phyloP scores from a whole-genome alignment of 768 basidiomycete genomes.

The Candolleomyces eurysporus region DNA sequence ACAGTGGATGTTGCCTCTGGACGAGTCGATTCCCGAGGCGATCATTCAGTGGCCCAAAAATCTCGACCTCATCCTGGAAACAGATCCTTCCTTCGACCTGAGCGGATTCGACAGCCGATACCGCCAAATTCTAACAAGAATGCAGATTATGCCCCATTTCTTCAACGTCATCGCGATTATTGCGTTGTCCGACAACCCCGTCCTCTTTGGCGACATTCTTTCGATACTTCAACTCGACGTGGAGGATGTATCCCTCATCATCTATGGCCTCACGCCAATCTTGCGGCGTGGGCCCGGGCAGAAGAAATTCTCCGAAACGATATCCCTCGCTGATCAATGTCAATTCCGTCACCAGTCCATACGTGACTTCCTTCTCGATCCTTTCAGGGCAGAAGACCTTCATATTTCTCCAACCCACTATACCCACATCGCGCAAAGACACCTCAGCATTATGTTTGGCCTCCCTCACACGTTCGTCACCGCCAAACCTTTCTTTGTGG shows the following conservation, averaged over 20 bases:
- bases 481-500: not conserved
- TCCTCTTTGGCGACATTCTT: not conserved
- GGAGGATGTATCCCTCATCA: not conserved
- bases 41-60: not conserved
- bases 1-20: not conserved
- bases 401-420: not conserved
- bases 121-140: not conserved
- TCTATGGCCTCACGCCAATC: not conserved
- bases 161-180: not conserved
- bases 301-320: not conserved
- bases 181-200: not conserved
- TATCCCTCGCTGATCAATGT: not conserved
- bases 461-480: not conserved
- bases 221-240: not conserved
- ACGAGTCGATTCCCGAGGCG: not conserved
- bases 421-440: not conserved
- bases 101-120: not conserved
- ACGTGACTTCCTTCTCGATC: not conserved
- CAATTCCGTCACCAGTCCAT: not conserved
- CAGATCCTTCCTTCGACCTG: not conserved
- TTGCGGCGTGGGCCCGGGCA: not conserved
- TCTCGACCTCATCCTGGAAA: not conserved
- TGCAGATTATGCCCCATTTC: not conserved
- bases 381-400: not conserved
- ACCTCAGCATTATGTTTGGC: not conserved